These are phyloP conservation scores for Globisporangium solare DNA, from an alignment of 352 stramenopile species.

Conservation along the genomic window DNA sequence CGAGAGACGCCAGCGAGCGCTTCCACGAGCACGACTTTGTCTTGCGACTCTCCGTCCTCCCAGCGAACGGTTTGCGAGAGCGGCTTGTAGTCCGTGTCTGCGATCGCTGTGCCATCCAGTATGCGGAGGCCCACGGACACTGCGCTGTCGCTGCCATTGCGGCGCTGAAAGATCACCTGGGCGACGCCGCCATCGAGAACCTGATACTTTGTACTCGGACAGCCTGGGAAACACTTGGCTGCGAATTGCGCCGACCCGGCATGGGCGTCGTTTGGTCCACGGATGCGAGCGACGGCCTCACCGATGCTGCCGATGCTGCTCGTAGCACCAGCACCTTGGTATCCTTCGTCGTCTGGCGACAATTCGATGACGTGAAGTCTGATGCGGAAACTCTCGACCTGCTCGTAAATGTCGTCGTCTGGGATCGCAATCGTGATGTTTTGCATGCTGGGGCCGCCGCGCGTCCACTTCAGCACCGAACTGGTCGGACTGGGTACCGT, in stretches of 20 bases:
- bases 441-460: slow-evolving; percentile 25
- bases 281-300: slow-evolving; percentile 46
- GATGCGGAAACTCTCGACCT: slow-evolving; percentile 42
- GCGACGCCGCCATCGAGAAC: slow-evolving; percentile 43
- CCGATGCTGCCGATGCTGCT: slow-evolving; percentile 36
- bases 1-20: slow-evolving; percentile 31
- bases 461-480: slow-evolving; percentile 39
- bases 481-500: slow-evolving; percentile 23
- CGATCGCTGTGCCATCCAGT: slow-evolving; percentile 37
- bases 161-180: slow-evolving; percentile 47
- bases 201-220: slow-evolving; percentile 36
- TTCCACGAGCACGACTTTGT: slow-evolving; percentile 44
- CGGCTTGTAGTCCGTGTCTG: slow-evolving; percentile 44
- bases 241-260: slow-evolving; percentile 55
- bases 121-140: slow-evolving; percentile 40
- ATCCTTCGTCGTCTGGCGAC: slow-evolving; percentile 11
- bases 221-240: slow-evolving; percentile 64
- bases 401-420: slow-evolving; percentile 50
- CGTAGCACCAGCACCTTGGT: slow-evolving; percentile 11
- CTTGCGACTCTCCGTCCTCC: slow-evolving; percentile 43
- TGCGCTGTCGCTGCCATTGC: slow-evolving; percentile 39
- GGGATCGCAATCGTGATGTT: slow-evolving; percentile 40
- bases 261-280: slow-evolving; percentile 52
- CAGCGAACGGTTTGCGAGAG: slow-evolving; percentile 35
- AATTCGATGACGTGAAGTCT: slow-evolving; percentile 28